Evolutionary conservation across 2,329 filamentous ascomycete species (phyloP), one percentile per base, ranked within the genome.

Genomic region (Fusarium musae): DNA sequence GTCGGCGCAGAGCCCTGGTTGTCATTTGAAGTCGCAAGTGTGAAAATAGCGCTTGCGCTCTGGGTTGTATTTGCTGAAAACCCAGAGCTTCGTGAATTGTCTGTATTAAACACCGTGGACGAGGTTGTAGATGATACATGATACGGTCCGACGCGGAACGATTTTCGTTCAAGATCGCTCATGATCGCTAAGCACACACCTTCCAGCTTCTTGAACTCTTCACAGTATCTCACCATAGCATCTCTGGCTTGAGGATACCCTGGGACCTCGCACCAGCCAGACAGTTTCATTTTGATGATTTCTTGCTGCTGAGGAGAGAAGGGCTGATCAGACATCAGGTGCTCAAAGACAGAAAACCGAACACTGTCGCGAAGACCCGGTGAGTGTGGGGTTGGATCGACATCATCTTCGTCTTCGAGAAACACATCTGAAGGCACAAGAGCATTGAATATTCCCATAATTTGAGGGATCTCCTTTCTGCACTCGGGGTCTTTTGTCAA

Each of bases 391-490:
- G 74, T 73, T 12, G 79, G 72, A 23, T 80, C 75, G 9, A 75
- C 13, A 36, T 79, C 77, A 6, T 79, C 69, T 4, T 64, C 59
- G 21, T 72, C 57, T 39, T 72, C 63, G 23, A 78, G 66, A 16
- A 78, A 64, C 13, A 74, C 58, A 15, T 71, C 60, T 2, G 81
- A 63, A 2, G 82, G 80, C 39, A 83, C 81, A 26, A 84, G 69
- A 10, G 82, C 77, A 54, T 84, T 83, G 30, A 83, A 70, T 11
- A 76, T 74, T 28, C 80, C 82, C 81, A 83, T 79, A 39, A 81
- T 74, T 19, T 73, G 67, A 10, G 73, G 60, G 6, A 54, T 44
- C 19, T 75, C 63, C 32, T 74, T 72, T 56, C 58, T 60, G 23
- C 42, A 21, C 4, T 66, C 42, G 26, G 46, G 37, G 26, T 65